Evolutionary conservation across 2,329 filamentous ascomycete genomes (phyloP), one percentile per base, ranked within the genome.

Genomic region (Cladophialophora bantiana): DNA sequence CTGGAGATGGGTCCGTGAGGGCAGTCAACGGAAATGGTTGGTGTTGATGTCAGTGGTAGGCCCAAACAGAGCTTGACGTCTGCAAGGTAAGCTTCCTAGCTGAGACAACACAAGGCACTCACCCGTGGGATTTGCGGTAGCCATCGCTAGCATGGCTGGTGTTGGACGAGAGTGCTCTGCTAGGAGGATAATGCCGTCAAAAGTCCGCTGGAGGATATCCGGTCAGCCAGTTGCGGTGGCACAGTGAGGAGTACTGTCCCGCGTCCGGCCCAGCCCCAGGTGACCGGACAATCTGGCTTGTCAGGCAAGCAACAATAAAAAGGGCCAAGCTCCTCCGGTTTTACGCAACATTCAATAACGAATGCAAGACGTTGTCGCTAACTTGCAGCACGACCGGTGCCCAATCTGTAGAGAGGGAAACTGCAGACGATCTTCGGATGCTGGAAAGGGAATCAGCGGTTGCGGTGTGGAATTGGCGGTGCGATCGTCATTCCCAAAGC

Each of bases 61-160:
- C 48, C 59, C 20, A 34, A 57, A 58, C 32, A 20, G 42, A 65
- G 45, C 7, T 45, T 64, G 69, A 64, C 64, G 55, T 62, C 57
- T 62, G 60, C 61, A 64, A 56, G 57, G 42, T 66, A 66, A 67
- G 60, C 57, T 65, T 65, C 59, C 36, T 50, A 45, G 36, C 61
- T 67, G 67, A 64, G 59, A 66, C 64, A 66, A 59, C 18, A 48
- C 64, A 58, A 18, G 45, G 6, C 13, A 64, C 68, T 64, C 32
- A 69, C 68, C 65, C 53, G 65, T 35, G 15, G 68, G 52, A 60
- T 56, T 65, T 52, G 59, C 55, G 34, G 58, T 42, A 48, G 62
- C 57, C 57, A 58, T 50, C 5, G 61, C 34, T 31, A 48, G 56
- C 62, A 67, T 64, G 52, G 68, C 62, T 58, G 68, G 55, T 34